Evolutionary conservation across 1,284 basidiomycete genomes (phyloP).

Genomic region (Xerocomus minutiporus): DNA sequence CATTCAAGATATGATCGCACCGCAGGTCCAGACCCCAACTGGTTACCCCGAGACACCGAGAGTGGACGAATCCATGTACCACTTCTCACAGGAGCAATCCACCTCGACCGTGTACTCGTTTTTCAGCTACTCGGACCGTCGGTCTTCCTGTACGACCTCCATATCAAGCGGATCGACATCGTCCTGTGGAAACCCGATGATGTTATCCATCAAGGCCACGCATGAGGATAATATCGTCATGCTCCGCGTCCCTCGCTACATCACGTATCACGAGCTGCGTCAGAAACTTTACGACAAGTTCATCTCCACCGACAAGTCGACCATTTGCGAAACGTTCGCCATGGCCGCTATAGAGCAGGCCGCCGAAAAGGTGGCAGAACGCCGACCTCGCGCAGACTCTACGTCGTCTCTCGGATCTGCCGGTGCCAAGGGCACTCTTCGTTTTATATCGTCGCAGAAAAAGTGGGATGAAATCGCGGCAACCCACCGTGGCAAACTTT

Average conservation of each 20-base stretch:
- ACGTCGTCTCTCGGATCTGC: slow-evolving; percentile 32
- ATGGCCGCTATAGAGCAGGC: slow-evolving; percentile 43
- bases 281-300: slow-evolving; percentile 60
- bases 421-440: slow-evolving; percentile 19
- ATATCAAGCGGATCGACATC: slow-evolving; percentile 29
- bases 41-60: slow-evolving; percentile 22
- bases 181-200: slow-evolving; percentile 24
- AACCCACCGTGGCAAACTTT: slow-evolving; percentile 23
- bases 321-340: slow-evolving; percentile 49
- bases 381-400: slow-evolving; percentile 35
- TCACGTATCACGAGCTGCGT: slow-evolving; percentile 48
- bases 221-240: slow-evolving; percentile 58
- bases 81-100: slow-evolving; percentile 9
- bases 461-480: slow-evolving; percentile 40
- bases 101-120: slow-evolving; percentile 10
- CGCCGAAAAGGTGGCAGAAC: slow-evolving; percentile 12
- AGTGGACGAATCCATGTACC: slow-evolving; percentile 8
- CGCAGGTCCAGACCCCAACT: slow-evolving; percentile 20
- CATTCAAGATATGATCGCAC: slow-evolving; percentile 37
- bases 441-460: slow-evolving; percentile 36
- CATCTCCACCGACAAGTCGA: slow-evolving; percentile 50
- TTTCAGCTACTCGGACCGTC: slow-evolving; percentile 14
- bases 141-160: slow-evolving; percentile 28
- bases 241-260: slow-evolving; percentile 47
- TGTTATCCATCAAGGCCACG: slow-evolving; percentile 61